Base-by-base conservation (phyloP, 768 basidiomycete species). In the Rickenella mellea region DNA sequence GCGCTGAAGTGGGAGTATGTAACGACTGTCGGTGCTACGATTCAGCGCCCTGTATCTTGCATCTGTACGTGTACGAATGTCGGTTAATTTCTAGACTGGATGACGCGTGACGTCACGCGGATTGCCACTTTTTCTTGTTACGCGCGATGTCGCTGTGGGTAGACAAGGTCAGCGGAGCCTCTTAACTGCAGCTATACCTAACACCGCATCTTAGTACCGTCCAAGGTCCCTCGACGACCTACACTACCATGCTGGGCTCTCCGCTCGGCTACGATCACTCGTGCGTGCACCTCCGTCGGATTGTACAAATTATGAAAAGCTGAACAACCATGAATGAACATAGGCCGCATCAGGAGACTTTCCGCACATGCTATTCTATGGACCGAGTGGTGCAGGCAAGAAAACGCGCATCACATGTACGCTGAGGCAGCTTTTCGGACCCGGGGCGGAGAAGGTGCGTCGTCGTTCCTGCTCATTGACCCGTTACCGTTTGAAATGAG, bases 281-380 rank as follows among this genome's bases (percentile, higher is more conserved):
- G 89, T 88, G 27, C n/a, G 68, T 57, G 17, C 14, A 3, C 7
- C 14, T 19, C 24, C 39, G 32, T 27, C 41, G 5, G 17, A 19
- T 21, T 35, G 25, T 4, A 17, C 17, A 15, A 14, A 8, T 39
- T 22, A 2, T 24, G 8, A 22, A 1, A 10, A 39, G 17, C 31
- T 38, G 20, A 10, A 39, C 25, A 46, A 28, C 19, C 45, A 33
- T 43, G 6, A 28, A 3, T 27, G 1, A n/a, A n/a, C n/a, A 36
- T 54, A 91, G 88, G 83, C 93, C 0, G 74, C 79, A 1, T 83
- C 88, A 1, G 88, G 89, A 1, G 93, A 98, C 67, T 97, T 99
- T 57, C 94, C 94, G 6, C 94, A 99, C 58, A 81, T 96, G 68
- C 76, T 99, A 1, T 94, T 98, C 67, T 99, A 97, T 55, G 94